Percentiles rank a stretch among this genome's conserved stretches.
Evolutionary conservation across 2,329 filamentous ascomycete genomes (phyloP).

Genomic region (Exutisphaerella laricina): DNA sequence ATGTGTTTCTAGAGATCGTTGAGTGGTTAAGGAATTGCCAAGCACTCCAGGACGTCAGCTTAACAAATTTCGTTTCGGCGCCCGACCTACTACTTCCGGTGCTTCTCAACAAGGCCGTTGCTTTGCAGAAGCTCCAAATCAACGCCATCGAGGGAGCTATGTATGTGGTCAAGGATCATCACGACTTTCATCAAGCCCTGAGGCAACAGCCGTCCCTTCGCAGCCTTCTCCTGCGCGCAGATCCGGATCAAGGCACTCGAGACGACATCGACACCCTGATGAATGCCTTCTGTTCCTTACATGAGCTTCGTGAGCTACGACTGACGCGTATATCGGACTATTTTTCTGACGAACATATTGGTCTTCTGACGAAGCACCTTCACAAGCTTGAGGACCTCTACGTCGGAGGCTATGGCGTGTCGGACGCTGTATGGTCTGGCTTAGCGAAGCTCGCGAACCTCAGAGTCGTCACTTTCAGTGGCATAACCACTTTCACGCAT

Average conservation of each 20-base stretch:
- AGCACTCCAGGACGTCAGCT: slow-evolving; percentile 45
- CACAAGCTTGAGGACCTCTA: slow-evolving; percentile 51
- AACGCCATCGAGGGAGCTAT: slow-evolving; percentile 34
- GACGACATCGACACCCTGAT: slow-evolving; percentile 48
- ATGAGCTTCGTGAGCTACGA: slow-evolving; percentile 49
- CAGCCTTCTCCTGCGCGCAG: slow-evolving; percentile 42
- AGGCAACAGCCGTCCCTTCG: slow-evolving; percentile 46
- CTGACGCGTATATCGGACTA: slow-evolving; percentile 49
- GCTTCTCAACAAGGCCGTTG: slow-evolving; percentile 42
- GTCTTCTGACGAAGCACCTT: slow-evolving; percentile 42
- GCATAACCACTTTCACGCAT: slow-evolving; percentile 52
- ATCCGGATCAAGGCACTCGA: slow-evolving; percentile 42
- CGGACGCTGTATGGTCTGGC: slow-evolving; percentile 44
- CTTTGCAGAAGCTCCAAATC: slow-evolving; percentile 46
- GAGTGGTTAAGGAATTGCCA: slow-evolving; percentile 53
- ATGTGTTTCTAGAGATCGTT: slow-evolving; percentile 48
- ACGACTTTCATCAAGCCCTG: slow-evolving; percentile 50
- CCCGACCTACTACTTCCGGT: slow-evolving; percentile 50
- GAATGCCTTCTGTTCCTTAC: slow-evolving; percentile 48
- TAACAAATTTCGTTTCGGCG: slow-evolving; percentile 49
- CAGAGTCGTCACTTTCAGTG: slow-evolving; percentile 50
- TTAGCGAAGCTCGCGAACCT: slow-evolving; percentile 47
- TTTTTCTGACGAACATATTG: slow-evolving; percentile 48
- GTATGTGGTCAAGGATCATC: slow-evolving; percentile 46
- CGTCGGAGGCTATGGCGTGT: slow-evolving; percentile 51